These are phyloP conservation scores for Solanum phureja DNA, from an alignment of 257 asterid species.

Conservation along the genomic window DNA sequence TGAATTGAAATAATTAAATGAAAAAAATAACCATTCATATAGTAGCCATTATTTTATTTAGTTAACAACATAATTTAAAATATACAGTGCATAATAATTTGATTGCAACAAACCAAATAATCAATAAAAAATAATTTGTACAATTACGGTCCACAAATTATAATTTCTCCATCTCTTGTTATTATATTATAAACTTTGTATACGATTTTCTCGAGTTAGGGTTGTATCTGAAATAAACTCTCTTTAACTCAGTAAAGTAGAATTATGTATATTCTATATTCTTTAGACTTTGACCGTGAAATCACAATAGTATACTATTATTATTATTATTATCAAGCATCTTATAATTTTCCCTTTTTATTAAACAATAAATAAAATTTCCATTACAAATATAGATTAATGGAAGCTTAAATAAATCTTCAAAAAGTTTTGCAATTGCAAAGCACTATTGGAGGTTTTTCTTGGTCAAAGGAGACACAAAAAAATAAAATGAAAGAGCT, in stretches of 20 bases:
- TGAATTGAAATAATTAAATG: not conserved
- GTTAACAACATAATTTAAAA: not conserved
- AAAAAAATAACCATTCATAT: not conserved
- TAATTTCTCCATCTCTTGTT: not conserved
- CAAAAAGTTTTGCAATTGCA: not conserved
- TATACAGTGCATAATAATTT: not conserved
- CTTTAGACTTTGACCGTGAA: fast-evolving
- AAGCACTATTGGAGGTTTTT: not conserved
- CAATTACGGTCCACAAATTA: not conserved
- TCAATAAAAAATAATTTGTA: not conserved
- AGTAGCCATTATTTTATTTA: not conserved
- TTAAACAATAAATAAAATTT: not conserved
- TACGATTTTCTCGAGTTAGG: too few species aligned
- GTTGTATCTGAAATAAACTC: fast-evolving
- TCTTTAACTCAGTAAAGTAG: fast-evolving
- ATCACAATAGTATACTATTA: not conserved
- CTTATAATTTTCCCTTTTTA: not conserved
- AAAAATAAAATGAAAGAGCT: not conserved
- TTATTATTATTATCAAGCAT: not conserved
- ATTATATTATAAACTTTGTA: not conserved
- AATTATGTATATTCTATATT: too few species aligned
- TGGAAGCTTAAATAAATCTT: not conserved
- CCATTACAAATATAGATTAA: not conserved
- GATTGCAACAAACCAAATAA: not conserved
- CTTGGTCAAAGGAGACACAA: not conserved